Conservation (phyloP, 1,139 yeast species). For the Candida sanyaensis region DNA sequence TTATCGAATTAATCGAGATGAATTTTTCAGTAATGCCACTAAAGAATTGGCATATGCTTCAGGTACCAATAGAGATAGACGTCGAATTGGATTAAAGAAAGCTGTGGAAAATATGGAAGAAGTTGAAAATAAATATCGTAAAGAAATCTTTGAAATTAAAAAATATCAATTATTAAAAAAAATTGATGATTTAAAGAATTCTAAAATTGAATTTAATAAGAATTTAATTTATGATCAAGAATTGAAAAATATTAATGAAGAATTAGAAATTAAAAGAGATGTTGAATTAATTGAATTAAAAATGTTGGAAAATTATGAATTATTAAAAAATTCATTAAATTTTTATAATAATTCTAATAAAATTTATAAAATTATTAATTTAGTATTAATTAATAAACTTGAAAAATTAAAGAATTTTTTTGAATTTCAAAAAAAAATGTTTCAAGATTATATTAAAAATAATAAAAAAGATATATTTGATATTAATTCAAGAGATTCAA, state of each 20-base stretch:
- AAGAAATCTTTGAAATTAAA: slow-evolving; percentile 22
- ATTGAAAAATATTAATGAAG: slow-evolving; percentile 18
- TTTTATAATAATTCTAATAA: slow-evolving; percentile 44
- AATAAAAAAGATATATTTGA: slow-evolving; percentile 30
- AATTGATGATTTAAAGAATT: slow-evolving; percentile 26
- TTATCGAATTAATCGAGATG: slow-evolving; percentile 6
- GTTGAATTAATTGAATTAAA: slow-evolving; percentile 37
- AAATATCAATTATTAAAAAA: slow-evolving; percentile 27
- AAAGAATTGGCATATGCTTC: slow-evolving; percentile 26
- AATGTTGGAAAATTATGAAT: slow-evolving; percentile 36
- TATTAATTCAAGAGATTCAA: slow-evolving; percentile 36
- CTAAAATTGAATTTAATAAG: slow-evolving; percentile 26
- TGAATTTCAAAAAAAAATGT: slow-evolving; percentile 36
- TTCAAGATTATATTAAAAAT: slow-evolving; percentile 24
- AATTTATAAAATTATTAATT: slow-evolving; percentile 35
- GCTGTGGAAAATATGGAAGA: slow-evolving; percentile 20
- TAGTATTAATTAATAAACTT: slow-evolving; percentile 33
- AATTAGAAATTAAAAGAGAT: slow-evolving; percentile 29
- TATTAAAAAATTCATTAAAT: slow-evolving; percentile 30
- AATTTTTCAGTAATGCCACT: slow-evolving; percentile 12
- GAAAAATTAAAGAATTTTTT: slow-evolving; percentile 43
- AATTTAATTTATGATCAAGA: slow-evolving; percentile 32
- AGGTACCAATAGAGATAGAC: slow-evolving; percentile 27
- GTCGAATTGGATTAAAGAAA: slow-evolving; percentile 24
- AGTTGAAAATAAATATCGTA: slow-evolving; percentile 19